Evolutionary conservation across 75 land plant genomes (phyloP), one percentile per base, ranked within the genome.

Genomic region (Selaginella moellendorffii): DNA sequence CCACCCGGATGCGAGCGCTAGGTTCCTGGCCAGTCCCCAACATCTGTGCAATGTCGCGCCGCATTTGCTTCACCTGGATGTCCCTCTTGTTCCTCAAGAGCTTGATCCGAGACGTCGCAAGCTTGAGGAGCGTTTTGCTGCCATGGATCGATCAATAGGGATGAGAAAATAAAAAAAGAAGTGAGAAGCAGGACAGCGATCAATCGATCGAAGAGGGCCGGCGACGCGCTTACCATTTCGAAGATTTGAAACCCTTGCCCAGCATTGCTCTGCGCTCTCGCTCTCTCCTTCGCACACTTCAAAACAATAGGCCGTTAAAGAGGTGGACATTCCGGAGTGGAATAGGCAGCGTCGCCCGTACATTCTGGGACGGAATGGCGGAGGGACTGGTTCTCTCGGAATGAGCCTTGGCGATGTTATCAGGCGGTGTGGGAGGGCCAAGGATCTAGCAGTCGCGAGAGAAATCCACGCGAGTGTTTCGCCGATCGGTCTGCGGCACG

Each of bases 51-150:
- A 92, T 54, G 24, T 92, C 96, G 54, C 79, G 76, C 2, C 77
- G 74, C 22, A 76, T 71, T 29, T 73, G 78, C 27, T 74, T 74
- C 64, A 75, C 65, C 29, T 79, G 71, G 24, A 72, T 72, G 2
- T 72, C 79, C 42, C 81, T 78, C 63, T 88, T 86, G 74, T 81
- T 87, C 54, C 76, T 71, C 52, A 91, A 68, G 12, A 91, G 72
- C 29, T 80, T 81, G 56, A 83, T 70, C 2, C 97, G 83, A 31
- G 84, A 71, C 36, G 72, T 30, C 24, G 95, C 82, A 26, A 92
- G 78, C 73, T 76, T 83, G 77, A 92, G 65, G 17, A 85, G 29
- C 58, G 97, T 92, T 69, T 92, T 92, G 80, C 97, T 92, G 82
- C 69, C 61, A 56, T 46, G 10, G 25, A 52, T 21, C 19, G 29